phyloP scores from a whole-genome alignment of 495 filamentous ascomycete genomes.

The Lophiostoma macrostomum region DNA sequence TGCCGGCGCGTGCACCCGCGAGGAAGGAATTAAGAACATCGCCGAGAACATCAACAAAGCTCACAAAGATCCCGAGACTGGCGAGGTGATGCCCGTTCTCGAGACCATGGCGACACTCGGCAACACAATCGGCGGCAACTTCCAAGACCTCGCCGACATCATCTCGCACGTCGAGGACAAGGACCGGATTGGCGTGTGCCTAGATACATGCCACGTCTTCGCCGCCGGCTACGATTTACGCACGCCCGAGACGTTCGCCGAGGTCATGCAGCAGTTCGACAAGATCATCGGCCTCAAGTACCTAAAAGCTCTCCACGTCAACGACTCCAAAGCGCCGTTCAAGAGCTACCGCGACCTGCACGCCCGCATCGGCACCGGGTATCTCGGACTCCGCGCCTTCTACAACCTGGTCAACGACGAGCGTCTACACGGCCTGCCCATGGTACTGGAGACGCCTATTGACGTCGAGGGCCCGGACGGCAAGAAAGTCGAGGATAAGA shows the following conservation, averaged over 20 bases:
- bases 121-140: constrained; percentile 80
- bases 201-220: constrained; percentile 96
- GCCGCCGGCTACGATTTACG: constrained; percentile 89
- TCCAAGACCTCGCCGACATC: constrained; percentile 81
- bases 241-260: constrained; percentile 65
- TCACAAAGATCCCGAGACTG: constrained; percentile 61
- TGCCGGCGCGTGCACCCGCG: constrained; percentile 60
- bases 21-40: constrained; percentile 71
- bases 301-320: constrained; percentile 82
- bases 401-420: constrained; percentile 85
- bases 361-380: constrained; percentile 91
- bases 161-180: constrained; percentile 78
- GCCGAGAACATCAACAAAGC: constrained; percentile 76
- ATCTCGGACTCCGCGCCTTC: constrained; percentile 84
- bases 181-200: constrained; percentile 84
- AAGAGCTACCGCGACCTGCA: constrained; percentile 78
- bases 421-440: constrained; percentile 73
- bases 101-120: constrained; percentile 90
- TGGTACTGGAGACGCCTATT: constrained; percentile 94
- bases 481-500: constrained; percentile 70
- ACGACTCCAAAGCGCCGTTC: constrained; percentile 88
- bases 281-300: constrained; percentile 73
- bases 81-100: constrained; percentile 72
- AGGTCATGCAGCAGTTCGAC: constrained; percentile 73
- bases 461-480: constrained; percentile 61